Evolutionary conservation across 2,329 filamentous ascomycete species (phyloP).

Genomic region (Monosporascus sp.): DNA sequence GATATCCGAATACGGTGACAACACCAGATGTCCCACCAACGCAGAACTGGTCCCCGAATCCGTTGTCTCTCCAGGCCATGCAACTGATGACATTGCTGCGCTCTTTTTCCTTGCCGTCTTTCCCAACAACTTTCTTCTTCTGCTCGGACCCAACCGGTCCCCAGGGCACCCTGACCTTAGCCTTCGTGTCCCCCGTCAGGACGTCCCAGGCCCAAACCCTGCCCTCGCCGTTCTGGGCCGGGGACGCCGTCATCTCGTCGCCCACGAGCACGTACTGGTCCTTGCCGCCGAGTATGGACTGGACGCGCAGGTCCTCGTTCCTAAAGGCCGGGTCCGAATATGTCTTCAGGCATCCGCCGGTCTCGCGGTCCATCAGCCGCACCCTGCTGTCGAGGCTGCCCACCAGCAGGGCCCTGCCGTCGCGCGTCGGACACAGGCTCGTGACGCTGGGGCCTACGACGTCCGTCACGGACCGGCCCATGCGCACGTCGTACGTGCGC

Average conservation of each 20-base stretch:
- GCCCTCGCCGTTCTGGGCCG: slow-evolving; percentile 43
- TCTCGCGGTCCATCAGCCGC: slow-evolving; percentile 72
- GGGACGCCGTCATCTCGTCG: slow-evolving; percentile 54
- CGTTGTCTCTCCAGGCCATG: slow-evolving; percentile 56
- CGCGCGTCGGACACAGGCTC: slow-evolving; percentile 63
- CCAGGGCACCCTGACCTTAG: slow-evolving; percentile 56
- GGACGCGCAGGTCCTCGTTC: slow-evolving; percentile 69
- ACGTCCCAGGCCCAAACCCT: slow-evolving; percentile 79
- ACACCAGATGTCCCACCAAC: slow-evolving; percentile 60
- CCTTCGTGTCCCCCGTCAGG: slow-evolving; percentile 62
- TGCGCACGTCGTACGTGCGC: slow-evolving; percentile 75
- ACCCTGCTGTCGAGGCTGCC: slow-evolving; percentile 71
- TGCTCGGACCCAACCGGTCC: slow-evolving; percentile 43
- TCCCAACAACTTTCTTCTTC: slow-evolving; percentile 49
- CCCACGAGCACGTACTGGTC: slow-evolving; percentile 78
- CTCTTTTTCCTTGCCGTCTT: slow-evolving; percentile 55
- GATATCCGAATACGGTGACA: slow-evolving; percentile 56
- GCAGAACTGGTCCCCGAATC: slow-evolving; percentile 60
- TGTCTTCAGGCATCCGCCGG: slow-evolving; percentile 66
- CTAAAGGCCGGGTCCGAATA: slow-evolving; percentile 55
- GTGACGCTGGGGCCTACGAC: slow-evolving; percentile 69
- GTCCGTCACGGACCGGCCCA: slow-evolving; percentile 65
- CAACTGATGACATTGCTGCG: slow-evolving; percentile 57
- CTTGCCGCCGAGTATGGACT: slow-evolving; percentile 66
- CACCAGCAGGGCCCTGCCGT: slow-evolving; percentile 69